Conservation (phyloP, 192 early-diverging fungal species). For the Phlyctochytrium planicorne region DNA sequence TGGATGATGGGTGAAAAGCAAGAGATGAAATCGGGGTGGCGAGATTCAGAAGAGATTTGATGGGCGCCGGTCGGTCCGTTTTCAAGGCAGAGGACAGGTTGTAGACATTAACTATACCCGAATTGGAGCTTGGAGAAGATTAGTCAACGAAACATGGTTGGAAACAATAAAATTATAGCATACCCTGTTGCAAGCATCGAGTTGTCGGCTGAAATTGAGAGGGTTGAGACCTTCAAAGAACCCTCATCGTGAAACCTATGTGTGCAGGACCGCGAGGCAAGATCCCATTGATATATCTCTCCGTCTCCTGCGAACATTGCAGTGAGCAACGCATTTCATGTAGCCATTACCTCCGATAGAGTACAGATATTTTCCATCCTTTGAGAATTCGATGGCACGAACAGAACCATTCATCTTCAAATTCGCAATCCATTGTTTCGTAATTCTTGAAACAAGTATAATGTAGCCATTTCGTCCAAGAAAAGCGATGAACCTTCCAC, state of each 20-base stretch:
- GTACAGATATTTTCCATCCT: conserved; percentile 75
- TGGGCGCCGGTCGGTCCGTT: conserved; percentile 56
- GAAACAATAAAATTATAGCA: conserved; percentile 8
- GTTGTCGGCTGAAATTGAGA: conserved; percentile 70
- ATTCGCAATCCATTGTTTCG: conserved; percentile 86
- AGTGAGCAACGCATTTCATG: conserved; percentile 11
- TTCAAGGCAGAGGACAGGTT: conserved; percentile 43
- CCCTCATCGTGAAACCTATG: conserved; percentile 83
- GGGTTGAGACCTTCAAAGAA: conserved; percentile 67
- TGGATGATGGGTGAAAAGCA: conserved; percentile 83
- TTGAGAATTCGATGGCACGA: conserved; percentile 74
- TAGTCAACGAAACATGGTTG: background rate
- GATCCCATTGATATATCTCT: conserved; percentile 89
- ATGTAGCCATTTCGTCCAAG: conserved; percentile 79
- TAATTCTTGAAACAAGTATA: conserved; percentile 68
- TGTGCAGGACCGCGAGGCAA: conserved; percentile 68
- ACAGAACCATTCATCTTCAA: conserved; percentile 86
- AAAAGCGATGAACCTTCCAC: conserved; percentile 76
- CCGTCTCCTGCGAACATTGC: conserved; percentile 67
- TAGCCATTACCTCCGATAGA: conserved; percentile 58
- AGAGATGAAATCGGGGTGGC: conserved; percentile 76
- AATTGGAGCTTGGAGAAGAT: conserved; percentile 46
- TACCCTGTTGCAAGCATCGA: conserved; percentile 85
- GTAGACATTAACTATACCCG: conserved; percentile 93
- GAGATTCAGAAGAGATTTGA: conserved; percentile 80